A percentile compares a stretch with the other conserved stretches of the same genome.
These are phyloP conservation scores for Coniochaeta hoffmannii DNA, from an alignment of 2,329 filamentous ascomycete species.

Conservation along the genomic window DNA sequence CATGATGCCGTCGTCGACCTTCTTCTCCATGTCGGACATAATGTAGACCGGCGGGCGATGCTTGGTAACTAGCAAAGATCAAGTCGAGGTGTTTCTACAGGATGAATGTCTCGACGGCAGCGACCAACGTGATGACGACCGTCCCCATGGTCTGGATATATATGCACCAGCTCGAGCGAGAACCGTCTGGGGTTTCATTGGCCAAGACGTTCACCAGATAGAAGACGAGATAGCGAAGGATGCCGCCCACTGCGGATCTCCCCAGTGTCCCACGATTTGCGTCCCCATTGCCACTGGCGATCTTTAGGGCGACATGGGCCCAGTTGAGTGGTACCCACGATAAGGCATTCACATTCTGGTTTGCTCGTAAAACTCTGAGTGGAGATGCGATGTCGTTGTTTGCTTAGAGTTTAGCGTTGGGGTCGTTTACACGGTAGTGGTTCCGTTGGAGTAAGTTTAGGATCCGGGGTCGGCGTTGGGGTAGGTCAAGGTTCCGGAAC, in stretches of 20 bases:
- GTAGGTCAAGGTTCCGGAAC: no score
- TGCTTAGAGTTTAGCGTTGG: neutral
- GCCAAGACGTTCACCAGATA: neutral
- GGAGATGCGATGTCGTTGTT: neutral
- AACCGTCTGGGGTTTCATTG: neutral
- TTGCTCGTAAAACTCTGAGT: neutral
- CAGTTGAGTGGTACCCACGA: neutral
- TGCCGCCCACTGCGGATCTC: neutral
- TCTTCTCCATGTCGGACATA: conserved; percentile 2
- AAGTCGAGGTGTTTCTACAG: conserved; percentile 17
- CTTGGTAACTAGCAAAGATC: neutral
- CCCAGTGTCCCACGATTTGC: neutral
- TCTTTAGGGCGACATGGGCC: neutral
- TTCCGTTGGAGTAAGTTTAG: neutral
- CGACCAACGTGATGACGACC: neutral
- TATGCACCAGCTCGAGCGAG: neutral
- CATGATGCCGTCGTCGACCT: conserved; percentile 11
- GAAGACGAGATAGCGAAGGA: neutral
- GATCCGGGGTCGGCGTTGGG: neutral
- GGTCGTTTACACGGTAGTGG: neutral
- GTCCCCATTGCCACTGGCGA: neutral
- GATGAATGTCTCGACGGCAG: neutral
- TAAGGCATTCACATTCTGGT: neutral
- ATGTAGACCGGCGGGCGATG: neutral
- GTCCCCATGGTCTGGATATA: neutral